Base-by-base conservation (phyloP, 345 rosid genomes). In the Heritiera littoralis region DNA sequence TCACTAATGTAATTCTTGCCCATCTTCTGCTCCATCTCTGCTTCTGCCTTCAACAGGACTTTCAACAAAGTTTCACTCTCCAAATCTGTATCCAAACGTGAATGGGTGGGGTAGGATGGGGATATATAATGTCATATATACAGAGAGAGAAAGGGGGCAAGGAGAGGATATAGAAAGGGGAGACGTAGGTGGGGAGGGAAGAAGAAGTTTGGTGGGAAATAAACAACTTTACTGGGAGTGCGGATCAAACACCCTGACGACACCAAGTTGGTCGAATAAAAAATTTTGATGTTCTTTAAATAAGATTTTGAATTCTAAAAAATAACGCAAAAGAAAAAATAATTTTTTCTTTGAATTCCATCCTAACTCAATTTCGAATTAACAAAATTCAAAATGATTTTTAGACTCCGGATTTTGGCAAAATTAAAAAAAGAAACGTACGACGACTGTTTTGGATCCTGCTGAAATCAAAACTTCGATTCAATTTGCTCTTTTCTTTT, bases 211-310 rank as follows among this genome's bases (percentile, higher is more conserved):
- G 78, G 70, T 63, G 45, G 59, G 40, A 51, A 61, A 59, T 4
- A 20, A 48, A 70, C 28, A 13, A 28, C 35, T 45, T 15, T 61
- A 46, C 45, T 46, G 14, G 1, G 41, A 38, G 28, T 23, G 28
- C 65, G 35, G 68, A 46, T 60, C 78, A 75, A 75, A 68, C 46
- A 12, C 54, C 15, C 11, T 46, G 45, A 28, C 32, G 43, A 64
- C 28, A 23, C 28, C 28, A 23, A 23, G 28, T 23, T 23, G 28
- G 28, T 23, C 28, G 28, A 23, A 23, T 23, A 23, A 23, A 23
- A 23, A 23, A 23, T 23, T 23, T 23, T 23, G 28, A 23, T 23
- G 28, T 23, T 23, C 28, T 23, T 23, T 23, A 23, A 23, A 23
- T 23, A 23, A 23, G n/a, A 23, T 23, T 23, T 23, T 23, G 28